Base-by-base conservation (phyloP, 495 filamentous ascomycete genomes). In the Evernia prunastri region DNA sequence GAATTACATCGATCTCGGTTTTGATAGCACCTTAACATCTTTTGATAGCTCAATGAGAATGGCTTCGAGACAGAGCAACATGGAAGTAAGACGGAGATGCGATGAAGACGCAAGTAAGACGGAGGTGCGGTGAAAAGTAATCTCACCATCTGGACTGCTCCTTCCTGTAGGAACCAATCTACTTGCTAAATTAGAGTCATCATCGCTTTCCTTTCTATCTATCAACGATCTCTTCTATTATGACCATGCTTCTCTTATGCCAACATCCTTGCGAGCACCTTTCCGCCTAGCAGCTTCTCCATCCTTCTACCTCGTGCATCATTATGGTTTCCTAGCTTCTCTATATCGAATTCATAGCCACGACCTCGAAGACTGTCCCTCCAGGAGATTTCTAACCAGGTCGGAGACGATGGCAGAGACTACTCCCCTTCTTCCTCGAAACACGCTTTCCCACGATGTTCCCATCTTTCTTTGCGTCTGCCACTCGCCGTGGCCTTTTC, bases 381-480 rank as follows among this genome's bases (percentile, higher is more conserved):
- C 37, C 20, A 35, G 47, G 25, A 31, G 36, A 25, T 23, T 20
- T n/a, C 23, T 64, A 39, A 13, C 15, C 1, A 33, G 42, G 3
- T 58, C 42, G 23, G 56, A 58, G 0, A 64, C 56, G 8, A 64
- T 64, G 62, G 56, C 72, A 25, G 73, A 76, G 40, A 73, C 73
- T 51, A 75, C 72, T 33, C 72, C 76, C 57, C 74, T 79, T 20
- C 71, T 79, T 27, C 75, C 73, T 13, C 72, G 70, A 51, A 67
- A 64, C 10, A 68, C 65, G 31, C 15, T 29, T 53, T 13, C 20
- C 15, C 51, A 66, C 45, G 36, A 43, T 23, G 60, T 81, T 73
- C 72, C 79, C 6, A 80, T 82, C 63, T 81, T 79, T 64, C 72
- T 80, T 37, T 76, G 80, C 49, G 76, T 77, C 35, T 82, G 79